Base-by-base conservation (phyloP, 352 stramenopile species). In the Phytopythium sindhum region DNA sequence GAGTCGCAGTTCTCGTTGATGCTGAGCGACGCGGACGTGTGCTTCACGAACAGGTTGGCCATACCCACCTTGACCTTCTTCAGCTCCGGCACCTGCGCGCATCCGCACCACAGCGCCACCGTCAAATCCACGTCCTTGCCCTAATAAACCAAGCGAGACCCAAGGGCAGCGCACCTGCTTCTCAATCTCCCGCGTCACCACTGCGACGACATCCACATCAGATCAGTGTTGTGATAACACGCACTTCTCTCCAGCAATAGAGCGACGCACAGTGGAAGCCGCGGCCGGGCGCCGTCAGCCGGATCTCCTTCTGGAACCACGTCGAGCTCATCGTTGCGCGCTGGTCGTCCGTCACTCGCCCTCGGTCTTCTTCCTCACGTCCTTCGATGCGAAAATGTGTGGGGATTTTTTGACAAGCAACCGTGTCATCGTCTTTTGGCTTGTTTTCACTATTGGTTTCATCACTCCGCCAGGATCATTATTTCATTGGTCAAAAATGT, bases 1-100 rank as follows among this genome's bases (percentile, higher is more conserved):
- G 93, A 88, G 72, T 98, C 93, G 42, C 92, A 97, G 78, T 98
- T 98, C 69, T 98, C 95, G 74, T 98, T 98, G 68, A 98, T 95
- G 67, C 93, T 98, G 60, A 98, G 81, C 73, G 84, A 97, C 6
- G 95, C 95, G n/a, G 89, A 97, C 33, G 95, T 98, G 75, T 98
- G 95, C 70, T 98, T 96, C 64, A 98, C 96, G 61, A 98, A 98
- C 42, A 98, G 69, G 66, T 98, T 98, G 41, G 86, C 90, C 86
- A 98, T 95, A 21, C 95, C 95, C 44, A 98, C 85, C 62, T 97
- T 96, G 56, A 98, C 91, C 52, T 78, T 73, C 56, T 73, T 62
- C 29, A 95, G 60, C 68, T 95, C 86, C 4, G 84, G 86, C 14
- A 95, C 9, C 44, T 51, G 1, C 44, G 21, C 21, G 67, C 81